Base-by-base conservation (phyloP, 306 rosid species). In the Alnus glutinosa region DNA sequence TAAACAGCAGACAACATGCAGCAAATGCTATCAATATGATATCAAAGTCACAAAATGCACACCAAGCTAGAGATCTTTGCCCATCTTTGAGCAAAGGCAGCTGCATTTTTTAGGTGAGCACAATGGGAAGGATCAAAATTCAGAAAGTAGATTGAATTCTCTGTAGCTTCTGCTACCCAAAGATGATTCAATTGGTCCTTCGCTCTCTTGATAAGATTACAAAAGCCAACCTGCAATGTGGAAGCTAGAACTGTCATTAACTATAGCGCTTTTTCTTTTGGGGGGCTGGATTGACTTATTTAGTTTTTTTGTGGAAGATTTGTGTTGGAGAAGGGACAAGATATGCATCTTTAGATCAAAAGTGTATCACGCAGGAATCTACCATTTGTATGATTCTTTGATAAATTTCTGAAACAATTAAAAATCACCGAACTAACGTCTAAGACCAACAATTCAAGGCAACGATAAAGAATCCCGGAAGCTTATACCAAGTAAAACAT, bases 121-220 rank as follows among this genome's bases (percentile, higher is more conserved):
- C 88, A 86, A 30, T 77, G 83, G 5, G 55, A 73, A 57, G 89
- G 74, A 86, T 92, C 93, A 76, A 89, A 89, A 74, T 78, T 86
- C 81, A 86, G 75, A 88, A 84, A 87, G 88, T 91, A 92, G 15
- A 90, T 74, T 10, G 97, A 91, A 70, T 76, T 89, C 80, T 91
- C 95, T 15, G 89, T 81, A 28, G 96, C 97, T 77, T 92, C 98
- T 28, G 97, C 97, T 70, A 90, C 91, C 98, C 97, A 91, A 18
- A 89, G 83, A 79, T 58, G 81, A 82, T 92, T 91, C 62, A 34
- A 63, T 34, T 88, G 86, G 82, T 95, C 98, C 84, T 87, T 89
- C 62, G 82, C 85, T 75, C 75, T 94, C 88, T 88, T 95, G 10
- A 85, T 81, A 76, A 92, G 91, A 89, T 92, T 92, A 85, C 89